Base-by-base conservation (phyloP, 495 filamentous ascomycete genomes). In the Rostrohypoxylon terebratum region DNA sequence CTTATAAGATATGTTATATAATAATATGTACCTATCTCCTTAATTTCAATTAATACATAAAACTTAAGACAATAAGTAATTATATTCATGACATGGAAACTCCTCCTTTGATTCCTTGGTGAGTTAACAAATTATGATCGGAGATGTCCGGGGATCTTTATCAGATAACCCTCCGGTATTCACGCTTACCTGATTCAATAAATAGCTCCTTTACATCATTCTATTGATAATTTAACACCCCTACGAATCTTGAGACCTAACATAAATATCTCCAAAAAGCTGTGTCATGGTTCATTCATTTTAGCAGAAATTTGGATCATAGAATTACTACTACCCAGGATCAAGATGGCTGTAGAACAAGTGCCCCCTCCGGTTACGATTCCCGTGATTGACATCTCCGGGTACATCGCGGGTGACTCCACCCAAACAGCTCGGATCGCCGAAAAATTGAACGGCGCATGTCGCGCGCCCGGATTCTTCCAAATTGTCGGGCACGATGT, bases 381-480 rank as follows among this genome's bases (percentile, higher is more conserved):
- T 36, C 75, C 75, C 31, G 63, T 77, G 8, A 77, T 77, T 33
- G 70, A 77, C 44, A 77, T 76, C 3, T 75, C 75, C 4, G 73
- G 70, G 9, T 74, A 77, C 48, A 13, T 77, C 38, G 40, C 53
- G 33, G 63, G 63, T 11, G 51, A 75, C 18, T 10, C 45, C 13
- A 40, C 57, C 11, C 63, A 59, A n/a, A 73, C 70, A 11, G 25
- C 70, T 20, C 34, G 55, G 18, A 73, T 77, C 21, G 70, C 57
- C 3, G 45, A 65, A n/a, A 45, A 72, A 65, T 36, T 89, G 23
- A 78, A 77, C 34, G 78, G 83, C 47, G 87, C 86, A 1, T 88
- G 86, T 64, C 80, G 80, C 1, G 75, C 80, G 4, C 84, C 86
- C 20, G 87, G 88, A 0, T 90, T 90, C 71, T 88, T 90, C 72